Evolutionary conservation across 257 asterid species (phyloP).

Genomic region (Perilla frutescens): DNA sequence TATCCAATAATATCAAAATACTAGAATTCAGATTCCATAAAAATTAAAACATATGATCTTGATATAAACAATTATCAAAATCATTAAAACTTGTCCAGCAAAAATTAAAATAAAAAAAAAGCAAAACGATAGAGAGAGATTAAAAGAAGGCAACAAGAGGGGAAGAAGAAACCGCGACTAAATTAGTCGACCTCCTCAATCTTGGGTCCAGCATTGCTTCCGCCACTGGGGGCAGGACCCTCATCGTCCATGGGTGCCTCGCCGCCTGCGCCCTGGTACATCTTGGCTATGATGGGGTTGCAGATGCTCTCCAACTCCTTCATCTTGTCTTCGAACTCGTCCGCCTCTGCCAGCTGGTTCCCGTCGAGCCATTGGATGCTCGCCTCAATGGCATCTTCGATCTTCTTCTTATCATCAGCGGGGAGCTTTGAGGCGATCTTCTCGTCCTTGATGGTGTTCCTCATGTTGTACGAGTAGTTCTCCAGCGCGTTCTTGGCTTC

Average conservation of each 20-base stretch:
- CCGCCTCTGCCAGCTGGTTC: slow-evolving; percentile 78
- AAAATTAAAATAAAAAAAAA: background rate
- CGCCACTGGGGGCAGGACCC: slow-evolving; percentile 49
- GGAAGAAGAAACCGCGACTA: background rate
- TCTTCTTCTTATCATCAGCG: slow-evolving; percentile 65
- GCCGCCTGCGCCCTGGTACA: slow-evolving; percentile 84
- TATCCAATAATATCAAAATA: background rate
- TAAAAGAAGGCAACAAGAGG: background rate
- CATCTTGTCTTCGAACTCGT: slow-evolving; percentile 87
- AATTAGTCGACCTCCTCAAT: slow-evolving; percentile 84
- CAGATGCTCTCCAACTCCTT: slow-evolving; percentile 82
- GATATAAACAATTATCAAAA: background rate
- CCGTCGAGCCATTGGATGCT: slow-evolving; percentile 72
- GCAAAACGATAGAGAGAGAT: background rate
- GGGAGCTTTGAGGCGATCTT: slow-evolving; percentile 74
- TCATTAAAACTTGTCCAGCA: background rate
- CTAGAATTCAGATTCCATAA: background rate
- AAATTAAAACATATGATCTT: background rate
- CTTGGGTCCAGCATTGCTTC: slow-evolving; percentile 76
- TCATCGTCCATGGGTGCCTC: slow-evolving; percentile 66
- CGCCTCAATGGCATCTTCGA: slow-evolving; percentile 71
- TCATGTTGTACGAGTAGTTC: slow-evolving; percentile 87
- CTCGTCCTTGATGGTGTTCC: slow-evolving; percentile 84
- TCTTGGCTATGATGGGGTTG: slow-evolving; percentile 84
- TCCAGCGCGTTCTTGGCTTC: slow-evolving; percentile 80